These are phyloP conservation scores for Colletotrichum horii DNA, from an alignment of 2,329 filamentous ascomycete species.

Conservation along the genomic window DNA sequence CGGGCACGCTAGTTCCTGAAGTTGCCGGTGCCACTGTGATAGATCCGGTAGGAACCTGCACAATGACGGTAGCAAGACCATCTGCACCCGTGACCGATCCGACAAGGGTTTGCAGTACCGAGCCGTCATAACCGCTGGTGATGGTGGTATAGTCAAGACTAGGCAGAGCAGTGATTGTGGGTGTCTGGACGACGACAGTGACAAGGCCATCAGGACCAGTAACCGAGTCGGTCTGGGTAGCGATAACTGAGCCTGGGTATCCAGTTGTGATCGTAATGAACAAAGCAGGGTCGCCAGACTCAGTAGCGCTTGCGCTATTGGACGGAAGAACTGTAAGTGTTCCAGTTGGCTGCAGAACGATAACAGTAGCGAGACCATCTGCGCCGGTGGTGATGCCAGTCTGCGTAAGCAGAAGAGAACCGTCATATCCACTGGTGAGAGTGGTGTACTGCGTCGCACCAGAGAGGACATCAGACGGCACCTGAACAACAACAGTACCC, in stretches of 20 bases:
- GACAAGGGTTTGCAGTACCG: neutral
- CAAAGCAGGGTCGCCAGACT: neutral
- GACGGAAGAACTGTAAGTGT: neutral
- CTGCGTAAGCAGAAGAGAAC: neutral
- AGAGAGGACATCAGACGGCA: neutral
- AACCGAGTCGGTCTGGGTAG: neutral
- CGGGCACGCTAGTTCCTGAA: neutral
- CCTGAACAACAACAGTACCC: neutral
- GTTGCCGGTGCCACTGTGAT: neutral
- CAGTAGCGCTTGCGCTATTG: neutral
- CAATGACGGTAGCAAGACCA: neutral
- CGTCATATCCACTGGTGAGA: neutral
- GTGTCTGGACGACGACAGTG: neutral
- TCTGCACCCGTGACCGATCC: neutral
- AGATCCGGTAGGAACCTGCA: neutral
- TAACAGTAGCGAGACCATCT: neutral
- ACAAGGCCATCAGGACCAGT: neutral
- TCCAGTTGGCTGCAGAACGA: neutral
- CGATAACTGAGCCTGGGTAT: neutral
- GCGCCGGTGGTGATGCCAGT: neutral
- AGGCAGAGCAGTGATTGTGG: neutral
- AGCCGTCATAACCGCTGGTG: slow-evolving; percentile 1
- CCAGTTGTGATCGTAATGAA: neutral
- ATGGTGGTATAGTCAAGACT: neutral
- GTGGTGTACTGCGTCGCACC: neutral